Conservation (phyloP, 2,329 filamentous ascomycete species). For the Epichloe scottii region DNA sequence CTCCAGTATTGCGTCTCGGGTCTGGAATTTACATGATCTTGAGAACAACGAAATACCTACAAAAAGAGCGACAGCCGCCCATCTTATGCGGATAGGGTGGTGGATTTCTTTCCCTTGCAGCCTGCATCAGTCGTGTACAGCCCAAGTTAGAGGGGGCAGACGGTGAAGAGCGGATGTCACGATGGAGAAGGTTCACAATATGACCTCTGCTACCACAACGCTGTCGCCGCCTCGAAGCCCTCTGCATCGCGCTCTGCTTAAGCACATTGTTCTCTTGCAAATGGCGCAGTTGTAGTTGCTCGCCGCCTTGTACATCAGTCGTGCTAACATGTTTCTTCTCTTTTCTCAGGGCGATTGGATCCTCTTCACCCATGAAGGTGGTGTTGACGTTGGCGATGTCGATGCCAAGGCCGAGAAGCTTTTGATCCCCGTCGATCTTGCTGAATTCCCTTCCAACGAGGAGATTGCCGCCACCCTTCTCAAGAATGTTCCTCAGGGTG, state of each 20-base stretch:
- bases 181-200: slow-evolving; percentile 15
- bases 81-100: slow-evolving; percentile 7
- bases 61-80: slow-evolving; percentile 1
- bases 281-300: not conserved
- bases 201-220: slow-evolving; percentile 1
- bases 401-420: slow-evolving; percentile 99
- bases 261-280: not conserved
- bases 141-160: slow-evolving; percentile 14
- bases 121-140: slow-evolving; percentile 1
- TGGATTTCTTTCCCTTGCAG: not conserved
- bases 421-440: slow-evolving; percentile 88
- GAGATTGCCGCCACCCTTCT: slow-evolving; percentile 76
- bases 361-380: slow-evolving; percentile 98
- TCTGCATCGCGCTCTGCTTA: not conserved
- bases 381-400: slow-evolving; percentile 98
- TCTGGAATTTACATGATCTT: too few species aligned
- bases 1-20: too few species aligned
- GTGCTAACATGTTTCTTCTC: slow-evolving; percentile 12
- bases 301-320: not conserved
- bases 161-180: slow-evolving; percentile 22
- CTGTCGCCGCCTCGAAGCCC: not conserved
- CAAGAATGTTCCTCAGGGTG: slow-evolving; percentile 84
- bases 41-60: too few species aligned
- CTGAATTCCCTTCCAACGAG: slow-evolving; percentile 90
- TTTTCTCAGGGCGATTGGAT: slow-evolving; percentile 85